Percentiles rank a stretch among this genome's conserved stretches.
Evolutionary conservation across 1,139 yeast species (phyloP).

Genomic region (Keqinozyma sinolaborantium): DNA sequence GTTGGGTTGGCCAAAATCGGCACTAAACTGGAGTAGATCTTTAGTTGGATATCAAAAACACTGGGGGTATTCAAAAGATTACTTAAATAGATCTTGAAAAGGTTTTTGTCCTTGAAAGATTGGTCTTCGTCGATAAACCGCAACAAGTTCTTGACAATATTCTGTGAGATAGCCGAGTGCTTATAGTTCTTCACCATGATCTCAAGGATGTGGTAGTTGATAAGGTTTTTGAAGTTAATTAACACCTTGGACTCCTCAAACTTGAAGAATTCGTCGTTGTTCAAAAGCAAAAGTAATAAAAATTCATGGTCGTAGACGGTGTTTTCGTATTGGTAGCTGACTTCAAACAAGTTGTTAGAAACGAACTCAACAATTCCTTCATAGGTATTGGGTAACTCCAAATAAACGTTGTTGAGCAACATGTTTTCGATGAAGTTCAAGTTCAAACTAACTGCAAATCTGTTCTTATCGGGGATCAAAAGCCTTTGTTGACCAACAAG

Average conservation of each 20-base stretch:
- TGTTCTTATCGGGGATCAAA: slow-evolving; percentile 43
- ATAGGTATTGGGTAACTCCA: slow-evolving; percentile 8
- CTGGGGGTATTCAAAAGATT: slow-evolving; percentile 51
- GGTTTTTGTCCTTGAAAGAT: slow-evolving; percentile 54
- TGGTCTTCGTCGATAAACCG: slow-evolving; percentile 24
- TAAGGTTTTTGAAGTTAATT: slow-evolving; percentile 54
- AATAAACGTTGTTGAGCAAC: slow-evolving; percentile 4
- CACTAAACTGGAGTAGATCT: slow-evolving; percentile 47
- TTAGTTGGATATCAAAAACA: slow-evolving; percentile 13
- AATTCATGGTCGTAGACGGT: slow-evolving; percentile 61
- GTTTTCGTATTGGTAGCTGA: slow-evolving; percentile 14
- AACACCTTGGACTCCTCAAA: slow-evolving; percentile 18
- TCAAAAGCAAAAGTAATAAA: slow-evolving; percentile 50
- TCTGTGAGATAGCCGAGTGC: slow-evolving; percentile 22
- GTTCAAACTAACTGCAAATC: slow-evolving; percentile 53
- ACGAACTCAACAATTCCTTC: slow-evolving; percentile 6
- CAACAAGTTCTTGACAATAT: slow-evolving; percentile 42
- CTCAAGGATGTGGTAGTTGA: slow-evolving; percentile 59
- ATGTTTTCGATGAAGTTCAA: slow-evolving; percentile 46
- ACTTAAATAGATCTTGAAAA: slow-evolving; percentile 57
- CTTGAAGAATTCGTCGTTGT: slow-evolving; percentile 58
- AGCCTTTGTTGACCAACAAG: slow-evolving; percentile 42
- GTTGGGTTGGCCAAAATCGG: slow-evolving; percentile 63
- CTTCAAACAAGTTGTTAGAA: slow-evolving; percentile 8
- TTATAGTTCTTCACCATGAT: slow-evolving; percentile 50